Conservation (phyloP, 306 rosid species). For the Corylus avellana region DNA sequence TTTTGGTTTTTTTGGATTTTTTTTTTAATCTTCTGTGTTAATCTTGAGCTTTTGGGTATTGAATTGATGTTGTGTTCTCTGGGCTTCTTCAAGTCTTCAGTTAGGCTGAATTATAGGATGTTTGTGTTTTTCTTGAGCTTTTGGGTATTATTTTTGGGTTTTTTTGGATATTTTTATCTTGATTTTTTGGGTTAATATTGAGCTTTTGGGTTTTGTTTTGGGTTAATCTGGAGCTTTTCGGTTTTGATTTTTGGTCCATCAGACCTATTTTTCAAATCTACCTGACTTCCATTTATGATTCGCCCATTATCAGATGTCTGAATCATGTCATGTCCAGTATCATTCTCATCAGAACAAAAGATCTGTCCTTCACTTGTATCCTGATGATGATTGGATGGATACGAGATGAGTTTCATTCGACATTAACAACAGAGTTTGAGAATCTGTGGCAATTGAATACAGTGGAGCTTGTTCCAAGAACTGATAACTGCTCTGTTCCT, state of each 20-base stretch:
- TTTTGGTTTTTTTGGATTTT: too few species aligned
- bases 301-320: constrained; percentile 27
- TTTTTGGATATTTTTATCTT: too few species aligned
- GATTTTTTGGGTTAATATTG: too few species aligned
- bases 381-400: constrained; percentile 19
- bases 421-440: constrained; percentile 38
- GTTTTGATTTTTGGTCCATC: constrained; percentile 7
- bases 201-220: too few species aligned
- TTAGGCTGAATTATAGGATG: too few species aligned
- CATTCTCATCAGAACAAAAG: constrained; percentile 39
- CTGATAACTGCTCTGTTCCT: constrained; percentile 37
- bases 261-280: constrained; percentile 24
- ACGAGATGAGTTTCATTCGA: constrained; percentile 41
- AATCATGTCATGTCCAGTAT: constrained; percentile 9
- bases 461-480: constrained; percentile 62
- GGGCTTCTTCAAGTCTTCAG: too few species aligned
- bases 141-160: too few species aligned
- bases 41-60: too few species aligned
- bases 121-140: too few species aligned
- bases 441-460: constrained; percentile 62
- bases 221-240: too few species aligned
- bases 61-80: too few species aligned
- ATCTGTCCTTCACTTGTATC: constrained; percentile 35
- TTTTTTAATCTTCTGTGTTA: too few species aligned
- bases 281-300: constrained; percentile 38